Evolutionary conservation across 345 rosid species (phyloP).

Genomic region (Rhodamnia argentea): DNA sequence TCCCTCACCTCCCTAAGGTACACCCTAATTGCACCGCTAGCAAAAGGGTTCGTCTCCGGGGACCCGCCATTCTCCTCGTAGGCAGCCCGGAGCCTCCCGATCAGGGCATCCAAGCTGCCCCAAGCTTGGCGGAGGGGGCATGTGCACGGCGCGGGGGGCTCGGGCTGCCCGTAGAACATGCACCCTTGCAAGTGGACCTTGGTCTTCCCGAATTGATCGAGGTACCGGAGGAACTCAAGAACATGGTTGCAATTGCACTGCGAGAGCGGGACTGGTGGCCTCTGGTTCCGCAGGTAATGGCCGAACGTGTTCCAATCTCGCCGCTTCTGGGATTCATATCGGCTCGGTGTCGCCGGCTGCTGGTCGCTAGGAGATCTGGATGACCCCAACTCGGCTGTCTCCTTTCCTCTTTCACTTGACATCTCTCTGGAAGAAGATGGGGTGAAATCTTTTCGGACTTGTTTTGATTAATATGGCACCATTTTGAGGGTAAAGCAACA

Average conservation of each 20-base stretch:
- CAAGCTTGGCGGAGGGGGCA: slow-evolving; percentile 88
- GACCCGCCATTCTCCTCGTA: slow-evolving; percentile 90
- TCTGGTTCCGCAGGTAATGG: slow-evolving; percentile 59
- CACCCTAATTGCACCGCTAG: slow-evolving; percentile 61
- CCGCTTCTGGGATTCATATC: slow-evolving; percentile 74
- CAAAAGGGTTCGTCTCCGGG: slow-evolving; percentile 76
- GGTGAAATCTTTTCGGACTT: not conserved
- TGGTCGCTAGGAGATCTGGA: slow-evolving; percentile 10
- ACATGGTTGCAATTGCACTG: slow-evolving; percentile 64
- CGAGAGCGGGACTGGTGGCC: slow-evolving; percentile 56
- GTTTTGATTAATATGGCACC: slow-evolving; percentile 13
- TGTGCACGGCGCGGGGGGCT: slow-evolving; percentile 89
- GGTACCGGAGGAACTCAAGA: slow-evolving; percentile 59
- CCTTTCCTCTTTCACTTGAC: not conserved
- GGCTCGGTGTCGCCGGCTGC: slow-evolving; percentile 41
- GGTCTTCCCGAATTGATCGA: slow-evolving; percentile 84
- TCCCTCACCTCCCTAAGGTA: slow-evolving; percentile 78
- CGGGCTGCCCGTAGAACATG: slow-evolving; percentile 79
- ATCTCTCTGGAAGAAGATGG: slow-evolving; percentile 10
- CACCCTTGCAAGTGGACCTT: slow-evolving; percentile 75
- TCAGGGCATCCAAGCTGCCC: slow-evolving; percentile 95
- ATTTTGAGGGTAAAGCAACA: slow-evolving; percentile 19
- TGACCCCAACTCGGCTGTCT: slow-evolving; percentile 24
- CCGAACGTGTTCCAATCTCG: slow-evolving; percentile 86
- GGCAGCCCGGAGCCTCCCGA: slow-evolving; percentile 89